Evolutionary conservation across 805 yeast genomes (phyloP).

Genomic region (Wickerhamiella spandovensis): DNA sequence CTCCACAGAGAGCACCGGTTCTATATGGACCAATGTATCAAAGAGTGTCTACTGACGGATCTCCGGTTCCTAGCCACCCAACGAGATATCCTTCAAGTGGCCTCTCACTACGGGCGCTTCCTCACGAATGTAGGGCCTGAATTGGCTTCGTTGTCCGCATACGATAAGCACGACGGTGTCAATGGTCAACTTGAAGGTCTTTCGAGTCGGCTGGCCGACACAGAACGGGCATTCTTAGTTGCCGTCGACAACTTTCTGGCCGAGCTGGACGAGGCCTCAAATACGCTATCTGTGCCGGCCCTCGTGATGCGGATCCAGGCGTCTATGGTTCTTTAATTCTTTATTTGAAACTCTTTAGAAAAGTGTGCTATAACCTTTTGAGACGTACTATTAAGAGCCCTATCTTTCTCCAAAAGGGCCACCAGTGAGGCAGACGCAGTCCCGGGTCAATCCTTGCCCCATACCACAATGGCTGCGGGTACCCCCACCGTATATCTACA

Average conservation of each 20-base stretch:
- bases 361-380: too few relatives aligned
- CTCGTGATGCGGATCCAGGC: neutral
- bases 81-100: conserved; percentile 29
- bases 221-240: neutral
- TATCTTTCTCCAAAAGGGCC: too few relatives aligned
- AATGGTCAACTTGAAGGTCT: neutral
- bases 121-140: conserved; percentile 3
- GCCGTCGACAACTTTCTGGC: neutral
- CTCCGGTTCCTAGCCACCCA: conserved; percentile 35
- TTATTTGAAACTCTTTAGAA: too few relatives aligned
- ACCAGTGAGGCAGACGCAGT: too few relatives aligned
- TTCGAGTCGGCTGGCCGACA: neutral
- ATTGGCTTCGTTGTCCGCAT: neutral
- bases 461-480: neutral
- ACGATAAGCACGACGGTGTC: neutral
- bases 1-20: conserved; percentile 37
- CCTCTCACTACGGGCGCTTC: conserved; percentile 20
- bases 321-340: too few relatives aligned
- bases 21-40: conserved; percentile 48
- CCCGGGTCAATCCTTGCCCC: neutral
- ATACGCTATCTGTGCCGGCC: neutral
- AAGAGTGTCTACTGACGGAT: conserved; percentile 55
- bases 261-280: neutral
- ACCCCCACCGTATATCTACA: neutral
- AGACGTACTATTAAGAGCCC: too few relatives aligned